Base-by-base conservation (phyloP, 2,329 filamentous ascomycete species). In the Colletotrichum sp. region DNA sequence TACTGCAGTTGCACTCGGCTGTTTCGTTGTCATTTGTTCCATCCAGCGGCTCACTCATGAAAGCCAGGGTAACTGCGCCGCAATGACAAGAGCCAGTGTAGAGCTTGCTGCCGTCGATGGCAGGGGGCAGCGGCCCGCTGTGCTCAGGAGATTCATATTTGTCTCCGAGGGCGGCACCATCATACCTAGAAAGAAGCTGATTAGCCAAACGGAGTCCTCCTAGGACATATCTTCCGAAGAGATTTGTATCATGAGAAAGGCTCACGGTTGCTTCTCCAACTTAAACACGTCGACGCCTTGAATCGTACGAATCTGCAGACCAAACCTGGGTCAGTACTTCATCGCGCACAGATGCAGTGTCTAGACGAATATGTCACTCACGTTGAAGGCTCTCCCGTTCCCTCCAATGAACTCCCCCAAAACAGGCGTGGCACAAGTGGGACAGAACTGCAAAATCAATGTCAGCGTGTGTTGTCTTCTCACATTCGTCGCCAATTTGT, bases 21-120 rank as follows among this genome's bases (percentile, higher is more conserved):
- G 84, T 77, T 1, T 16, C 68, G 8, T 83, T 83, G 5, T 80
- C 72, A 32, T 74, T 82, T 15, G 79, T 85, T 78, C 80, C 83
- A 78, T 87, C 83, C 9, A 90, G 77, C 2, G 87, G 84, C 77
- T 85, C 85, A 71, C 82, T 82, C 68, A 83, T 85, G 39, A 90
- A 39, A 3, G 87, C 86, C 2, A 89, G 60, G 15, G 82, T 85
- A 19, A 90, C 83, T 22, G 85, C 85, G 36, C 89, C 89, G 79
- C 89, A 91, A 80, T 90, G 89, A 79, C 89, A 91, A 79, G 86
- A 86, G 15, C 89, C 89, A 6, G 86, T 86, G 78, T 89, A 89
- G 9, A 86, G 67, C 77, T 83, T 83, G 48, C 83, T 83, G 36
- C 82, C 82, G n/a, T 86, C 84, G 48, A 86, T 78, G 6, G 81